These are phyloP conservation scores for Carex scoparia DNA, from an alignment of 176 grass and related monocot genomes.

Conservation along the genomic window DNA sequence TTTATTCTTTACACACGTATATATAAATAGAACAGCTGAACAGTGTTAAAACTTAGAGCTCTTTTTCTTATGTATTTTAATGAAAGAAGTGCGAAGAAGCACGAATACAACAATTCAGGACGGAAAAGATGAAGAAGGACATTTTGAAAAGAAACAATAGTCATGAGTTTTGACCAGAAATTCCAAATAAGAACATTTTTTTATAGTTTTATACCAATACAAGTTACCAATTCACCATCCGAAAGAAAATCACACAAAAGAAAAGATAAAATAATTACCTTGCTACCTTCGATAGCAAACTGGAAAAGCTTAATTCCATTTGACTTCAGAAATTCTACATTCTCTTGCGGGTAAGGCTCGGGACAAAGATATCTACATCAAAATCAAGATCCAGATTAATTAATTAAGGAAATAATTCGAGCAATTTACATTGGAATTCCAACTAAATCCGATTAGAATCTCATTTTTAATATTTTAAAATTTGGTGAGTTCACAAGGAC, in stretches of 20 bases:
- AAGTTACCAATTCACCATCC: neutral
- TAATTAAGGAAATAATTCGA: neutral
- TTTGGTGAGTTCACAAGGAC: neutral
- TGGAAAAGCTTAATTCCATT: conserved; percentile 69
- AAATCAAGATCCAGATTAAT: neutral
- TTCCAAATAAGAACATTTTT: neutral
- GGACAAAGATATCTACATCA: conserved; percentile 74
- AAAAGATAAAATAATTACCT: conserved; percentile 38
- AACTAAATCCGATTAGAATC: neutral
- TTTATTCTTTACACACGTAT: neutral
- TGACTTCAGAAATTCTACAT: conserved; percentile 45
- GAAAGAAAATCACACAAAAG: neutral
- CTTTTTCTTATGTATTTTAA: neutral
- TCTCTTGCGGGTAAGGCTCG: conserved; percentile 70
- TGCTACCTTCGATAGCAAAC: conserved; percentile 62
- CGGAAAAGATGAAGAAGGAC: neutral
- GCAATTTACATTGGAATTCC: conserved; percentile 6
- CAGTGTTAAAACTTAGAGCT: neutral
- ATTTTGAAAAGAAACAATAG: neutral
- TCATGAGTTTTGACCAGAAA: neutral
- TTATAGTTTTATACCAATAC: neutral
- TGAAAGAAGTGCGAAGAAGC: neutral
- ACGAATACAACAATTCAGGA: neutral
- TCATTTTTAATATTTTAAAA: neutral
- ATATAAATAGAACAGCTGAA: neutral